Evolutionary conservation across 2,329 filamentous ascomycete species (phyloP).

Genomic region (Nemania abortiva): DNA sequence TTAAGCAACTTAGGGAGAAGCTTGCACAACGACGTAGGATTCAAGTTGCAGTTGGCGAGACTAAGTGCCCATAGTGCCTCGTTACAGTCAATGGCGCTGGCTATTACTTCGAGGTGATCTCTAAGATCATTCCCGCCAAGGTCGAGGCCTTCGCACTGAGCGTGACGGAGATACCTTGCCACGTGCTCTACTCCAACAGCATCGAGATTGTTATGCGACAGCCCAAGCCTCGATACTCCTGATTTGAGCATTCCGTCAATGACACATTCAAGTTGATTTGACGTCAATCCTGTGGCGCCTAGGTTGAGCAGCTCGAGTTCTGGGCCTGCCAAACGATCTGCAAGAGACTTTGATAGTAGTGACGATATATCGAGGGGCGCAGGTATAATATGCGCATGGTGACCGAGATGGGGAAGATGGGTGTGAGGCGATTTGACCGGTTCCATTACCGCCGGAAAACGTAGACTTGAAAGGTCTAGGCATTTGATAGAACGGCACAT

Average conservation of each 20-base stretch:
- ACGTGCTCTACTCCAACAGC: conserved; percentile 80
- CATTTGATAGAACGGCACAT: conserved; percentile 88
- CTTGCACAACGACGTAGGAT: conserved; percentile 76
- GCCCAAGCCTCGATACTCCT: conserved; percentile 80
- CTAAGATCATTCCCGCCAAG: conserved; percentile 83
- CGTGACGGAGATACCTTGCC: conserved; percentile 78
- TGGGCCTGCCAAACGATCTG: conserved; percentile 79
- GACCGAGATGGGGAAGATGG: conserved; percentile 44
- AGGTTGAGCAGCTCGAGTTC: conserved; percentile 86
- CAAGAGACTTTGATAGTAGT: conserved; percentile 80
- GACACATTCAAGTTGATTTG: conserved; percentile 77
- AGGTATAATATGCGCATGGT: conserved; percentile 50
- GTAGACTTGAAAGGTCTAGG: conserved; percentile 87
- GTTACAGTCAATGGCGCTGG: conserved; percentile 63
- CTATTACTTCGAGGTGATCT: conserved; percentile 66
- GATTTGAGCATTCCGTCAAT: conserved; percentile 86
- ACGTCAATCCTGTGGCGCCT: conserved; percentile 79
- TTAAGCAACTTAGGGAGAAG: conserved; percentile 79
- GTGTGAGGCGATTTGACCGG: conserved; percentile 41
- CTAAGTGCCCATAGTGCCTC: conserved; percentile 82
- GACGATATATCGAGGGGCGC: conserved; percentile 66
- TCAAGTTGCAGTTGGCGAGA: conserved; percentile 86
- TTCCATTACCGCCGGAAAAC: conserved; percentile 68
- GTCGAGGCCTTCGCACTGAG: conserved; percentile 88
- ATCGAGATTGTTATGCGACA: conserved; percentile 85